These are phyloP conservation scores for Amanita phalloides DNA, from an alignment of 768 basidiomycete species.

Conservation along the genomic window DNA sequence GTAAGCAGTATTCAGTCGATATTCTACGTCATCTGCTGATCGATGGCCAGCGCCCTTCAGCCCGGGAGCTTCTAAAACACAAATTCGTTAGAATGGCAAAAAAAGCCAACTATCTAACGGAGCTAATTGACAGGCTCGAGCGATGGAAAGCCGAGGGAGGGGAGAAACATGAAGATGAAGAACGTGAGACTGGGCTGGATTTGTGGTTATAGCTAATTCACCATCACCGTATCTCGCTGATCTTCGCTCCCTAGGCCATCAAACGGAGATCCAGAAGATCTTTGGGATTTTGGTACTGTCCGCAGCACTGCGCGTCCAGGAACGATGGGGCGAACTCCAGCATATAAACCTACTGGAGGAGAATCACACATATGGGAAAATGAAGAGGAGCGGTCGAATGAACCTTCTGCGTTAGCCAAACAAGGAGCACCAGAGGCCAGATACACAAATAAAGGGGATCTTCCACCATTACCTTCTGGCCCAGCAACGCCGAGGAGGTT, in stretches of 20 bases:
- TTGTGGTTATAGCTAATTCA: conserved; percentile 31
- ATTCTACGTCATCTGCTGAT: conserved; percentile 10
- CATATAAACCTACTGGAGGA: conserved; percentile 48
- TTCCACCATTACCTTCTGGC: conserved; percentile 44
- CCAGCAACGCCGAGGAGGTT: conserved; percentile 29
- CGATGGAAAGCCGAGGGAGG: conserved; percentile 90
- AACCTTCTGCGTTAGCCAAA: conserved; percentile 19
- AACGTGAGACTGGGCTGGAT: conserved; percentile 50
- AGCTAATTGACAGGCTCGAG: conserved; percentile 90
- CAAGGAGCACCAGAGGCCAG: conserved; percentile 26
- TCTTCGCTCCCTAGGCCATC: conserved; percentile 27
- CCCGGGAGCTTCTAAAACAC: conserved; percentile 92
- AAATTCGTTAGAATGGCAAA: conserved; percentile 93
- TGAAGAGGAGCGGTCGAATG: conserved; percentile 40
- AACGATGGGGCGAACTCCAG: conserved; percentile 60
- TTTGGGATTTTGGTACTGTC: conserved; percentile 98
- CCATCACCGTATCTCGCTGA: conserved; percentile 1
- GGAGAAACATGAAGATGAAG: conserved; percentile 61
- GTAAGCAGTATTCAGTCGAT: conserved; percentile 31
- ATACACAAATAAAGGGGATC: conserved; percentile 41
- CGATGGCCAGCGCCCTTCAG: conserved; percentile 68
- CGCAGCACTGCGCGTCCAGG: conserved; percentile 52
- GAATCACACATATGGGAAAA: conserved; percentile 77
- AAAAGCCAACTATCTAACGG: conserved; percentile 89
- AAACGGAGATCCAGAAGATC: conserved; percentile 60